A percentile compares a stretch with the other conserved stretches of the same genome.
Conservation (phyloP, 148 eudicot species). For the Arctostaphylos glauca region DNA sequence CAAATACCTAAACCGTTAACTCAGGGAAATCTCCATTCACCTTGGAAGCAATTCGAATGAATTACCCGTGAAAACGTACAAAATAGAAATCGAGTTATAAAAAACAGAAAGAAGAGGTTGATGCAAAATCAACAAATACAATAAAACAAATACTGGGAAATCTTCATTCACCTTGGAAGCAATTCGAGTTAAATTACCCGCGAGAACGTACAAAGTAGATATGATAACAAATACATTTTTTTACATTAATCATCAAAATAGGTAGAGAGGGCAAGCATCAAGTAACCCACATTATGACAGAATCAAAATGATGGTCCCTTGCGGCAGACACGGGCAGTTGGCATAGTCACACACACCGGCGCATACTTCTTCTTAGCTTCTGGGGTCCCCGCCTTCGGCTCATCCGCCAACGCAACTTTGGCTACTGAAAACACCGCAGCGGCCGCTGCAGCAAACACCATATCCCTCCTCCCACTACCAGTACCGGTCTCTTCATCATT, state of each 20-base stretch:
- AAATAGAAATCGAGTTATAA: too few species aligned
- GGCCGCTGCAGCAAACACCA: conserved; percentile 65
- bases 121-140: too few species aligned
- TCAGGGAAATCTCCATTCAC: too few species aligned
- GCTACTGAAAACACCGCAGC: conserved; percentile 48
- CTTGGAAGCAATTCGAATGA: too few species aligned
- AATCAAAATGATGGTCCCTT: conserved; percentile 19
- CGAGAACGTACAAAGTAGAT: background rate
- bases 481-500: conserved; percentile 17
- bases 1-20: too few species aligned
- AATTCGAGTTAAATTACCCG: too few species aligned
- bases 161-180: too few species aligned
- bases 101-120: too few species aligned
- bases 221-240: background rate
- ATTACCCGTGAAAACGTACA: too few species aligned
- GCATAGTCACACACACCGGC: conserved; percentile 66
- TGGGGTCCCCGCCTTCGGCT: conserved; percentile 58
- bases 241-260: background rate
- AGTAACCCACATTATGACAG: background rate
- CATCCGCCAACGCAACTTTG: conserved; percentile 53
- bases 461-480: conserved; percentile 51
- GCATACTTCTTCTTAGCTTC: conserved; percentile 90
- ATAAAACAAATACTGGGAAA: too few species aligned
- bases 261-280: background rate
- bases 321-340: conserved; percentile 72